Base-by-base conservation (phyloP, 2,329 filamentous ascomycete genomes). In the Trichoderma breve region DNA sequence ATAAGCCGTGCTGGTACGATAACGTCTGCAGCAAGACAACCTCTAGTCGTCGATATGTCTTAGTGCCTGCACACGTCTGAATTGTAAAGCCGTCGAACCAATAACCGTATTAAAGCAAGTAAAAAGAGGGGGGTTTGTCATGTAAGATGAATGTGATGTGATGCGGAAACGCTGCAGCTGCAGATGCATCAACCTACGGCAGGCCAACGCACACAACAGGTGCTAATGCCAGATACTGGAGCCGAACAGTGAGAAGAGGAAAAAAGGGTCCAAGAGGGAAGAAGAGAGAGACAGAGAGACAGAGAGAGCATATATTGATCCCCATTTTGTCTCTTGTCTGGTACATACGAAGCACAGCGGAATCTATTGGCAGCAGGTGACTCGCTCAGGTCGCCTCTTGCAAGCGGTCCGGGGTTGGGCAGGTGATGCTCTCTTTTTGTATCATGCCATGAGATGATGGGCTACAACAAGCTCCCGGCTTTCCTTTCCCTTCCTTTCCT, bases 361-460 rank as follows among this genome's bases (percentile, higher is more conserved):
- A 39, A 36, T 9, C 18, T 34, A 34, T 24, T 34, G 58, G 36
- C 39, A 53, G 53, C 65, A 60, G 65, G 65, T 69, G 65, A 69
- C 53, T 68, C 9, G 47, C 8, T 21, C 34, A 18, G 7, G 21
- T 36, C 34, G 34, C 34, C 39, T 26, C 60, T 39, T 21, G 34
- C 12, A 58, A 43, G 62, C 30, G 62, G 62, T 55, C 39, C 43
- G 63, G 43, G 53, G 9, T 24, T 24, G 65, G 24, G 53, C 65
- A 58, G 65, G 34, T 68, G 65, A 68, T 68, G 65, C 34, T 55
- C 43, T 58, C 12, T 67, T 39, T 43, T 32, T 55, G 5, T 63
- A 34, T 43, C 30, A 21, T 32, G 57, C 57, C 57, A 21, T 34
- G 7, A 21, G 18, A 60, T 14, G 18, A 21, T 53, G 4, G 3